Conservation (phyloP, 2,329 filamentous ascomycete species). For the Fusarium gaditjirri region DNA sequence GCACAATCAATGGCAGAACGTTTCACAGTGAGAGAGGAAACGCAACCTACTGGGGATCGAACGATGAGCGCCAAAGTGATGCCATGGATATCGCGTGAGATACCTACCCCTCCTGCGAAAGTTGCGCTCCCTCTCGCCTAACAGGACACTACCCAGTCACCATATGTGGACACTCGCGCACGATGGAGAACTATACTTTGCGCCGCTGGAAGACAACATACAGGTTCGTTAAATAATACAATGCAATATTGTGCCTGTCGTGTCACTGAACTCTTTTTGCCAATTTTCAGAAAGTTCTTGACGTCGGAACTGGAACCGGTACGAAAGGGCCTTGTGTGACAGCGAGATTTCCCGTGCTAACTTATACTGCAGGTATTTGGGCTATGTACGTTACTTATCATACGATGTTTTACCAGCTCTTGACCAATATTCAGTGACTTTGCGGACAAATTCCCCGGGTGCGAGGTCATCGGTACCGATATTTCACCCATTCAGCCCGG, state of each 20-base stretch:
- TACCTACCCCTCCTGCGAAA: not conserved
- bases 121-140: accelerated
- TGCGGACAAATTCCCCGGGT: not conserved
- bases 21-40: not conserved
- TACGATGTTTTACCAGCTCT: accelerated
- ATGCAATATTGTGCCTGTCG: accelerated
- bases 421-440: not conserved
- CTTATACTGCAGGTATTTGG: not conserved
- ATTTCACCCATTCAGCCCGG: not conserved
- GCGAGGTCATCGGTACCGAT: not conserved
- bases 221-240: not conserved
- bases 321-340: not conserved
- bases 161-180: not conserved
- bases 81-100: not conserved
- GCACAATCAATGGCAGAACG: not conserved
- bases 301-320: not conserved
- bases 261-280: not conserved
- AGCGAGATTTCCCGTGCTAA: accelerated
- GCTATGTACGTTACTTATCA: not conserved
- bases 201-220: not conserved
- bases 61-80: not conserved
- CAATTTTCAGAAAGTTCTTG: not conserved
- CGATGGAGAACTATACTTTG: not conserved
- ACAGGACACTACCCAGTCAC: not conserved
- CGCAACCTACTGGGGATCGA: not conserved